A percentile compares a stretch with the other conserved stretches of the same genome.
Conservation (phyloP, 306 rosid genomes). For the Lotus japonicus region DNA sequence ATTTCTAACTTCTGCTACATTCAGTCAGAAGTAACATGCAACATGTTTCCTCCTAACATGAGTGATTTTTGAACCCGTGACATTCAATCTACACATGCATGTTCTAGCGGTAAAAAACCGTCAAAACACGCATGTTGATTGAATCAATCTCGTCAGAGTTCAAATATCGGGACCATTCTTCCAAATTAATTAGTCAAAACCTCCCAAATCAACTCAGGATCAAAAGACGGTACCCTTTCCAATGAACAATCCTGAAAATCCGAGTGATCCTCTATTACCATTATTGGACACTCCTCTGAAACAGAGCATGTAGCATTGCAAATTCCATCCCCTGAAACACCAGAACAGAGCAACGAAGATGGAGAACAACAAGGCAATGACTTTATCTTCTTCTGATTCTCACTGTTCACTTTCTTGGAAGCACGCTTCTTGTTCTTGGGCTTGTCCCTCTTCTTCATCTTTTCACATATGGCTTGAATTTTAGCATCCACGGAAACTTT, state of each 20-base stretch:
- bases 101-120: no score
- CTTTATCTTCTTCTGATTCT: conserved; percentile 12
- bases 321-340: conserved; percentile 48
- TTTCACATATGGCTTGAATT: conserved; percentile 85
- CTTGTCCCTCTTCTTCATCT: conserved; percentile 60
- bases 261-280: conserved; percentile 29
- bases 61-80: no score
- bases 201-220: conserved; percentile 90
- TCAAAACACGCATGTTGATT: no score
- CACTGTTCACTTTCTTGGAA: conserved; percentile 26
- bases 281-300: conserved; percentile 15
- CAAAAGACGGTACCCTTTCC: conserved; percentile 81
- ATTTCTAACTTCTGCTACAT: no score
- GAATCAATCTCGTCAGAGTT: no score
- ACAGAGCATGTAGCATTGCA: conserved; percentile 27
- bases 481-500: conserved; percentile 71
- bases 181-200: conserved; percentile 41
- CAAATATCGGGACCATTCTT: no score
- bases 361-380: conserved; percentile 29
- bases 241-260: conserved; percentile 55
- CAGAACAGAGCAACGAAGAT: conserved; percentile 22
- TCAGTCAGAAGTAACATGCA: no score
- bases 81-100: no score
- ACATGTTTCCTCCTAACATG: no score
- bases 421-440: conserved; percentile 33